Evolutionary conservation across 768 basidiomycete species (phyloP).

Genomic region (Leccinum olivaceopallidum): DNA sequence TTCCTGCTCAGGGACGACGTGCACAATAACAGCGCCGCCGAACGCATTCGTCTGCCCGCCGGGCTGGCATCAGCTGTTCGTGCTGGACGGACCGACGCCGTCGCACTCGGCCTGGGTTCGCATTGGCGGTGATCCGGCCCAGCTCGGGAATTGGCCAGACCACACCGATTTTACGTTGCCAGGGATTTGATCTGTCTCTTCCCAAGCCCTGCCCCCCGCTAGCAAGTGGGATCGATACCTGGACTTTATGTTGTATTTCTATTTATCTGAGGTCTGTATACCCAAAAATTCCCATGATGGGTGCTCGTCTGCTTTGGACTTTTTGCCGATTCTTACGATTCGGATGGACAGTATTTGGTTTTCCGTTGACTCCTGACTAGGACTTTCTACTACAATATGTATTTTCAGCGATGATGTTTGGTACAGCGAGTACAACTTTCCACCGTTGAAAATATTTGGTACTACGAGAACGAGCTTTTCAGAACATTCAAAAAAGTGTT

Average conservation of each 20-base stretch:
- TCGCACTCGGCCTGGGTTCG: constrained; percentile 74
- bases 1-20: constrained; percentile 63
- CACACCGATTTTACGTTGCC: constrained; percentile 67
- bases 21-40: constrained; percentile 79
- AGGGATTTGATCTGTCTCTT: constrained; percentile 43
- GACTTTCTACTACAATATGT: too few relatives aligned
- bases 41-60: constrained; percentile 68
- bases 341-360: too few relatives aligned
- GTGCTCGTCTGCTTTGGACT: too few relatives aligned
- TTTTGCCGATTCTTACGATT: too few relatives aligned
- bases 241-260: background rate
- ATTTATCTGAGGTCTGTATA: background rate
- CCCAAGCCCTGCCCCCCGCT: background rate
- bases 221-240: background rate
- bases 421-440: too few relatives aligned
- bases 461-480: too few relatives aligned
- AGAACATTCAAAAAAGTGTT: too few relatives aligned
- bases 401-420: too few relatives aligned
- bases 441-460: too few relatives aligned
- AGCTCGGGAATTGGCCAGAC: constrained; percentile 73
- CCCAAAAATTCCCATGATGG: background rate
- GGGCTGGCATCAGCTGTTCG: constrained; percentile 74
- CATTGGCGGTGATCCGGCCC: constrained; percentile 73
- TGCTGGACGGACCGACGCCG: constrained; percentile 78
- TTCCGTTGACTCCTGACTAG: too few relatives aligned